Evolutionary conservation across 768 basidiomycete genomes (phyloP), one percentile per base, ranked within the genome.

Genomic region (Rhizopogon roseolus): DNA sequence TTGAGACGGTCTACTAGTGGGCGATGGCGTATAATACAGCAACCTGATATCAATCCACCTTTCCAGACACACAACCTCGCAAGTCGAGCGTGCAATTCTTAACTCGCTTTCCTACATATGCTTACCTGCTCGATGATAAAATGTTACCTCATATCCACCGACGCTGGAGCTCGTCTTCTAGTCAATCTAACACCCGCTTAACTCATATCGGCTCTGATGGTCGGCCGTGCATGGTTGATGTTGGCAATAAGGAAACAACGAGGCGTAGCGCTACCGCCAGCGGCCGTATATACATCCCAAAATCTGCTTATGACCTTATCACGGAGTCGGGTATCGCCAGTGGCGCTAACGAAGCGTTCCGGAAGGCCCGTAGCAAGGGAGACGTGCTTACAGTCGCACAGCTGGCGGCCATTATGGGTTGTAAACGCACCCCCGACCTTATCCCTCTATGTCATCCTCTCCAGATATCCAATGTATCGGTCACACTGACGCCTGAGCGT

Each of bases 381-480:
- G 82, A 90, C 63, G 79, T 81, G 7, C 73, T 91, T 37, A 84
- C 83, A 13, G 81, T 89, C 16, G 88, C 88, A 22, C 90, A 93
- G 62, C 73, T 96, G 22, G 91, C 93, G 6, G 93, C 82, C 16
- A 89, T 94, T 65, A 92, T 92, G 85, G 93, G 80, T 9, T 82
- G 86, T 54, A 96, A 96, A 66, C 83, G 82, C 57, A 95, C 93
- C 1, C 75, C 88, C 25, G 82, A 84, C 37, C 76, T 95, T 42
- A 93, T 96, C 50, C 93, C 93, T 9, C 75, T 96, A 14, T 96
- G 93, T 62, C 93, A 96, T 68, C 86, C 91, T 2, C 73, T 96
- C n/a, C 67, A 77, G 17, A 73, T 95, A 29, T 83, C 86, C 6
- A 82, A 88, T 55, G 70, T 94, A 54, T 71, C 79, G 25, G 89